A percentile compares a stretch with the other conserved stretches of the same genome.
phyloP scores from a whole-genome alignment of 495 filamentous ascomycete genomes.

The Penicillium pancosmium region DNA sequence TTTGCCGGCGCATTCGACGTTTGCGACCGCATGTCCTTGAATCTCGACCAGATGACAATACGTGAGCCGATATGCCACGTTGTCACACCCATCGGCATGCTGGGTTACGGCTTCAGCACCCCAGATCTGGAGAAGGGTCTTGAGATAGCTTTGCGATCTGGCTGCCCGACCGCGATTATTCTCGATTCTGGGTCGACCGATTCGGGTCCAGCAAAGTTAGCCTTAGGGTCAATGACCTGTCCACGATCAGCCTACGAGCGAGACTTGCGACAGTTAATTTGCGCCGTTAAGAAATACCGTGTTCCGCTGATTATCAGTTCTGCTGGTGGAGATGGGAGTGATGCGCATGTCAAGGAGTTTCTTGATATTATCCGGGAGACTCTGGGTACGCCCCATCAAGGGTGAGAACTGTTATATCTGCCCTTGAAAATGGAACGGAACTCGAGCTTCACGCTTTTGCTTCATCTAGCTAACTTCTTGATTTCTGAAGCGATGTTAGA shows the following conservation, averaged over 20 bases:
- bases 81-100: too few species aligned
- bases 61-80: too few species aligned
- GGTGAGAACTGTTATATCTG: too few species aligned
- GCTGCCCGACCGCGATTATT: slow-evolving; percentile 38
- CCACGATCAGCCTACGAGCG: slow-evolving; percentile 38
- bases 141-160: too few species aligned
- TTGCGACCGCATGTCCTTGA: too few species aligned
- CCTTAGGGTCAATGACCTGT: slow-evolving; percentile 35
- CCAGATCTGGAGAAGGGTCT: too few species aligned
- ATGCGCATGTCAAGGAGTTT: slow-evolving; percentile 47
- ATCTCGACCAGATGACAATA: too few species aligned
- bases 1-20: too few species aligned
- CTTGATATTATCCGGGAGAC: slow-evolving; percentile 37
- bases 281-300: slow-evolving; percentile 27
- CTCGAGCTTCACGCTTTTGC: too few species aligned
- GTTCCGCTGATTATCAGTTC: slow-evolving; percentile 49
- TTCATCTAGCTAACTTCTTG: too few species aligned
- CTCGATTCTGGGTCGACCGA: slow-evolving; percentile 54
- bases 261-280: slow-evolving; percentile 43
- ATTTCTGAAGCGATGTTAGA: slow-evolving; percentile 25
- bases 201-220: slow-evolving; percentile 48
- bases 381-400: slow-evolving; percentile 11
- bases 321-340: slow-evolving; percentile 50
- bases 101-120: too few species aligned
- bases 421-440: too few species aligned